Evolutionary conservation across 495 filamentous ascomycete genomes (phyloP), one percentile per base, ranked within the genome.

Genomic region (Penicillium subrubescens): DNA sequence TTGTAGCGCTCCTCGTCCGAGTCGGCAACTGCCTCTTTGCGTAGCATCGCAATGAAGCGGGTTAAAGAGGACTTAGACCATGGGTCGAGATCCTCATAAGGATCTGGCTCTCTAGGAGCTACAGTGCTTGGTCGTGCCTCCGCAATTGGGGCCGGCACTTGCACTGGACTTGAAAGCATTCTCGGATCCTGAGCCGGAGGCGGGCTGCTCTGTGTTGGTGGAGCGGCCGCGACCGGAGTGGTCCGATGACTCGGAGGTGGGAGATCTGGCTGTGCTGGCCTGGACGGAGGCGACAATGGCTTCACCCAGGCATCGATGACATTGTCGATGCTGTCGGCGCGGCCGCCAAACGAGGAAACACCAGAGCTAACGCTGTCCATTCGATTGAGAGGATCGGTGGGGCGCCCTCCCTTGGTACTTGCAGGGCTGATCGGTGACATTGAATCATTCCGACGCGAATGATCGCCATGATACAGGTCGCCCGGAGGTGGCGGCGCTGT

Each of bases 41-140:
- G 81, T 25, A 86, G 65, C 81, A 85, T 84, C 10, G 81, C 77
- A 19, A 83, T 73, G 66, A 80, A 86, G 25, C 83, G 81, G 31
- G 78, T 76, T 37, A 86, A 62, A 50, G 83, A 86, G 11, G 83
- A 83, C 65, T 79, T 82, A 29, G 73, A 83, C 83, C 82, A 84
- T 2, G 82, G 79, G 44, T 84, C 82, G 12, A 86, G 71, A 66
- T 84, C 81, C 35, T 79, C 80, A 57, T 82, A 82, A 10, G 77
- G 81, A 67, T 81, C 82, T 43, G 71, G 35, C 8, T 54, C 44
- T 27, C 69, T 73, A 21, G 66, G 44, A 51, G 60, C 41, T 12
- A 61, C 41, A 8, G 31, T 37, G 33, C 8, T 51, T 37, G n/a
- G 33, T 29, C 61, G 62, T 5, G 29, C 29, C 50, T 65, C 60